Evolutionary conservation across 2,329 filamentous ascomycete genomes (phyloP).

Genomic region (Nannizziopsis arthrosporioides): DNA sequence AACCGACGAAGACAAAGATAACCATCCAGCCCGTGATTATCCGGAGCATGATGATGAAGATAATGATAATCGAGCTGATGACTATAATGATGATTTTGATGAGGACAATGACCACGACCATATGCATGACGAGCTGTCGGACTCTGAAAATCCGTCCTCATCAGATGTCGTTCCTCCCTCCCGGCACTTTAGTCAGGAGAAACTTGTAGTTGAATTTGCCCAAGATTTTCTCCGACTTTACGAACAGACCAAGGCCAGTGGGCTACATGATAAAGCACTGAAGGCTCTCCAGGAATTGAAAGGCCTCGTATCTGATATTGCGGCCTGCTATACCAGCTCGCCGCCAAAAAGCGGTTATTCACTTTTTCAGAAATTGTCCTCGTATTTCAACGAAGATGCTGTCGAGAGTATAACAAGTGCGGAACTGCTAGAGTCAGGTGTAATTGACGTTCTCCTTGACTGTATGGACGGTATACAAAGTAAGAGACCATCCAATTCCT

Average conservation of each 20-base stretch:
- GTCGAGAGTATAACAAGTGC: constrained; percentile 91
- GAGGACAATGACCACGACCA: constrained; percentile 32
- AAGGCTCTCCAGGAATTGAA: constrained; percentile 65
- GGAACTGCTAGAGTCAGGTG: constrained; percentile 78
- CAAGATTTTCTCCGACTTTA: constrained; percentile 75
- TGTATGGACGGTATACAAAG: constrained; percentile 62
- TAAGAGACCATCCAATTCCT: constrained; percentile 15
- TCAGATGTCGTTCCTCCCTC: constrained; percentile 29
- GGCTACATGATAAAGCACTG: constrained; percentile 66
- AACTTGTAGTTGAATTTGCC: constrained; percentile 58
- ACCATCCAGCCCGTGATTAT: constrained; percentile 25
- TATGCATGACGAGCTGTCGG: constrained; percentile 46
- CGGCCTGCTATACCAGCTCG: constrained; percentile 51
- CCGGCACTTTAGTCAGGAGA: constrained; percentile 28
- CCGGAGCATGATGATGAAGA: constrained; percentile 27
- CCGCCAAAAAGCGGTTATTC: constrained; percentile 42
- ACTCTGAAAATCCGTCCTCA: constrained; percentile 56
- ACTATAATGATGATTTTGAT: constrained; percentile 43
- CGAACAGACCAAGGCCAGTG: constrained; percentile 61
- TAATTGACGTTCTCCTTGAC: constrained; percentile 72
- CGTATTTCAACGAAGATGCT: constrained; percentile 79
- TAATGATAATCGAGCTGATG: constrained; percentile 32
- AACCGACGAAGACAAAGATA: constrained; percentile 19
- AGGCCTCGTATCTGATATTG: constrained; percentile 58
- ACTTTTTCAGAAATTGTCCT: constrained; percentile 64